These are phyloP conservation scores for Pelargonium cotyledonis DNA, from an alignment of 441 rosid species.

Conservation along the genomic window DNA sequence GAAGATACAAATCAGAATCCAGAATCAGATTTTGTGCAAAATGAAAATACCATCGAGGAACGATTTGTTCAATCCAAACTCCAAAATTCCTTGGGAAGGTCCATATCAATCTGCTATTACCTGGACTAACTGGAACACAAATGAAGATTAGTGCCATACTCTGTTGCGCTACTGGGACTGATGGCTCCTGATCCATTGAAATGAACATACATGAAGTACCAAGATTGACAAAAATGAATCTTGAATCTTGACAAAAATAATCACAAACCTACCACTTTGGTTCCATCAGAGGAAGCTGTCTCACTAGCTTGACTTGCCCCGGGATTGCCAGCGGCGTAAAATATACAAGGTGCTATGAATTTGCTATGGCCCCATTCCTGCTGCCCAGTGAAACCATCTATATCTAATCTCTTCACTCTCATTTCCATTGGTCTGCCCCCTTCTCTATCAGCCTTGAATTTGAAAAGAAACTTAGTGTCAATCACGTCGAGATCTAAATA, in stretches of 20 bases:
- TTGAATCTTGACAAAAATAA: too few relatives aligned
- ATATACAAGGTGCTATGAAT: conserved; percentile 69
- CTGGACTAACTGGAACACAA: conserved; percentile 86
- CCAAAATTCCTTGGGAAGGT: conserved; percentile 65
- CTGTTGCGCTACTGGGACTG: conserved; percentile 19
- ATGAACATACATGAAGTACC: neutral
- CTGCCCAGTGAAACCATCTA: conserved; percentile 46
- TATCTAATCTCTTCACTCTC: conserved; percentile 39
- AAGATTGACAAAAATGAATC: neutral
- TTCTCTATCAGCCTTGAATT: conserved; percentile 75
- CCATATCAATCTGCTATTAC: conserved; percentile 87
- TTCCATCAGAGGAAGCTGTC: conserved; percentile 29
- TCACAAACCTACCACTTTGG: conserved; percentile 32
- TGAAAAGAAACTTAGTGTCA: conserved; percentile 13
- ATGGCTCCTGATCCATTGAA: conserved; percentile 25
- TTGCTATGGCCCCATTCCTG: conserved; percentile 48
- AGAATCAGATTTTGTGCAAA: conserved; percentile 63
- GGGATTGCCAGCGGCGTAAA: conserved; percentile 41
- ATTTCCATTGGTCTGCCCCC: conserved; percentile 75
- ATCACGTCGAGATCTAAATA: conserved; percentile 4
- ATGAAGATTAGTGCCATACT: conserved; percentile 59
- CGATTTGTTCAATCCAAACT: conserved; percentile 52
- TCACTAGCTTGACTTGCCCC: conserved; percentile 33
- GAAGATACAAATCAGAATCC: conserved; percentile 84
- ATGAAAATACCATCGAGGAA: conserved; percentile 86